Evolutionary conservation across 306 rosid genomes (phyloP), one percentile per base, ranked within the genome.

Genomic region (Rosa chinensis): DNA sequence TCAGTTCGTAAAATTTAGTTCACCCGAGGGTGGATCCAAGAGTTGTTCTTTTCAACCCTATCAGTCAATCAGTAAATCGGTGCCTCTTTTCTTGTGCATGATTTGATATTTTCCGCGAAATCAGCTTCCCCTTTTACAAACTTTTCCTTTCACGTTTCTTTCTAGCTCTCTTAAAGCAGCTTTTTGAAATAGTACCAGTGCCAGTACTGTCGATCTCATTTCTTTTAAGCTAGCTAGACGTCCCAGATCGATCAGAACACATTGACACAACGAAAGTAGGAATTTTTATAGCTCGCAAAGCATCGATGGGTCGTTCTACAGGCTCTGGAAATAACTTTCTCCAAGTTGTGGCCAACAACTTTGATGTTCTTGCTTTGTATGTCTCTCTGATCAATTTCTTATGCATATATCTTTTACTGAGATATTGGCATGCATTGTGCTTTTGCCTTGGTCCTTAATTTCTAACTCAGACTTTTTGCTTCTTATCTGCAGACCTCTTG

Each of bases 311-410:
- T 61, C 78, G 78, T 50, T 85, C 90, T 28, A 85, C 23, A 16
- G 71, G 82, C 48, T 73, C 84, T 70, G 85, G 81, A 68, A 82
- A 82, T 76, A 89, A 86, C 80, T 85, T 93, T 75, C 92, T 91
- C 73, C 95, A 87, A 87, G 98, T 93, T 4, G 79, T 93, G 21
- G 87, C 82, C 35, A 93, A 90, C 69, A 93, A 93, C 88, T 93
- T 93, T 81, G 97, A 91, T 77, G 95, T 91, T 85, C 97, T 93
- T 82, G 95, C 98, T 79, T 77, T 93, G 97, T 93, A 90, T 70
- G 90, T 28, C 17, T 63, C 35, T 63, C 49, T 70, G 61, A 25
- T 62, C 1, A 0, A 32, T 42, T 37, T 52, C 23, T 28, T 5
- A 35, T 3, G 10, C 64, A 47, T 49, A 3, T 20, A n/a, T 3